Base-by-base conservation (phyloP, 2,329 filamentous ascomycete genomes). In the Blastomyces emzantsi region DNA sequence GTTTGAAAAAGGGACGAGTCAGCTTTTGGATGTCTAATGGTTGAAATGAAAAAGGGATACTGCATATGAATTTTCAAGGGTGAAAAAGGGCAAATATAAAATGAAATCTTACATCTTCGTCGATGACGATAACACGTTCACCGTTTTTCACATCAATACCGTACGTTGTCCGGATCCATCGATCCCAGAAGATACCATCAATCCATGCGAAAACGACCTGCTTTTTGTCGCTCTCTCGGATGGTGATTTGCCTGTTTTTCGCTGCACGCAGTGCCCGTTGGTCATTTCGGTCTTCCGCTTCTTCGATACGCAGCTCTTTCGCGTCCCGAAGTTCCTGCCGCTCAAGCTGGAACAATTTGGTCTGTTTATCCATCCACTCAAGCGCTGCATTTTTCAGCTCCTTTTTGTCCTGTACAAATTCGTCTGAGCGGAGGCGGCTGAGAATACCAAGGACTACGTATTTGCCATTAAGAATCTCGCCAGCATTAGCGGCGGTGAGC, bases 341-440 rank as follows among this genome's bases (percentile, higher is more conserved):
- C 77, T 97, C 93, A 19, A 95, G 85, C 74, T 96, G 90, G 81
- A 96, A 97, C 49, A 91, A 83, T 69, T 93, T 87, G 22, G 90
- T 89, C 76, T 97, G 90, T 78, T 95, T 94, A 75, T 97, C 93
- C 85, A 97, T 96, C 92, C 94, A 99, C 75, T 97, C 94, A 65
- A 92, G 84, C 9, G 94, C 94, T 1, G 94, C 94, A 68, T 89
- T 93, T 83, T 97, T 97, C 78, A 99, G 87, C 77, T 99, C 95
- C 43, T 89, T 87, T 74, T 90, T 89, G 33, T 90, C 89, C 63
- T 83, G 82, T 60, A 85, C 79, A 74, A 96, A 96, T 45, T 91
- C 87, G 64, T 93, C 90, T 47, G 87, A 81, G 65, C 92, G 86
- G 45, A 90, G 87, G 60, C 92, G 85, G 73, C 88, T 91, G 51